Evolutionary conservation across 2,329 filamentous ascomycete genomes (phyloP).

Genomic region (Clarireedia monteithiana): DNA sequence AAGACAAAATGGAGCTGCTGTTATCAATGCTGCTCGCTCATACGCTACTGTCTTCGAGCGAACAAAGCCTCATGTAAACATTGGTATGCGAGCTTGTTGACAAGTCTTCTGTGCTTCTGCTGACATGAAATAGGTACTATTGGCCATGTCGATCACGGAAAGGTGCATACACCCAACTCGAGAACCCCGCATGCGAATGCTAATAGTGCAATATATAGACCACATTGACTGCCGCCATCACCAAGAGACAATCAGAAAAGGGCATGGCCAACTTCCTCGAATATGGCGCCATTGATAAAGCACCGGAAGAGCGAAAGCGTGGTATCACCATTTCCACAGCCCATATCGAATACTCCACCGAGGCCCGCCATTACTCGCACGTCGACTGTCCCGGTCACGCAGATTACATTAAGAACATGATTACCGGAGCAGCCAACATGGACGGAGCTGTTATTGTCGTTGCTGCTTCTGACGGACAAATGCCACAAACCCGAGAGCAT

Average conservation of each 20-base stretch:
- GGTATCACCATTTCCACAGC: conserved; percentile 99
- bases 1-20: conserved; percentile 53
- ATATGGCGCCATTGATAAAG: conserved; percentile 97
- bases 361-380: conserved; percentile 94
- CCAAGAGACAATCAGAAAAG: conserved; percentile 94
- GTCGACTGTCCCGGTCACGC: conserved; percentile 99
- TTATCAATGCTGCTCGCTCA: conserved; percentile 57
- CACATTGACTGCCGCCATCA: conserved; percentile 96
- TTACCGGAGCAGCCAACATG: conserved; percentile 99
- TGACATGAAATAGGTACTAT: conserved; percentile 65
- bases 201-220: conserved; percentile 51
- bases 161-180: conserved; percentile 50
- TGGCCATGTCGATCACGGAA: conserved; percentile 99
- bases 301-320: conserved; percentile 98
- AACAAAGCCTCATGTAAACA: conserved; percentile 96
- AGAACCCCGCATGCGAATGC: not conserved
- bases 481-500: conserved; percentile 99
- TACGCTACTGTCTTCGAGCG: conserved; percentile 69
- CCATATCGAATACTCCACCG: conserved; percentile 97
- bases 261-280: conserved; percentile 91
- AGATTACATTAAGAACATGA: conserved; percentile 99
- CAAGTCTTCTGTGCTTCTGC: conserved; percentile 8
- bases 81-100: conserved; percentile 51
- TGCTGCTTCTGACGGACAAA: conserved; percentile 96
- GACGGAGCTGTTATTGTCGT: conserved; percentile 98